Percentiles rank a stretch among this genome's conserved stretches.
Conservation (phyloP, 768 basidiomycete genomes). For the Lactarius quietus region DNA sequence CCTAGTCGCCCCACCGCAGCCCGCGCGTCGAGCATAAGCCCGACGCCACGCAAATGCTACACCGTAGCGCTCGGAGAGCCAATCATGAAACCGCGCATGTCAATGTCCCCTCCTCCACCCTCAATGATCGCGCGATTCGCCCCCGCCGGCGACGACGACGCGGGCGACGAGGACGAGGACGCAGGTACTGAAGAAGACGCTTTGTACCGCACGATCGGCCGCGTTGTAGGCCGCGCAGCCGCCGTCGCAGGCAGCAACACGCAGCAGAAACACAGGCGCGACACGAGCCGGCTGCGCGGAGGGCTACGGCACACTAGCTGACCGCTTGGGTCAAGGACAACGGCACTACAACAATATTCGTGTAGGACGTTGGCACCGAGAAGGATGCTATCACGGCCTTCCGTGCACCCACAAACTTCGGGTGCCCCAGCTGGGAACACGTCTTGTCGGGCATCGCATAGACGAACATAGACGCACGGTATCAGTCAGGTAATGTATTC, state of each 20-base stretch:
- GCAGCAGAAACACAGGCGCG: not conserved
- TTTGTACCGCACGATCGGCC: conserved; percentile 45
- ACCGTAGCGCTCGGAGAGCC: conserved; percentile 82
- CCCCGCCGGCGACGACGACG: conserved; percentile 24
- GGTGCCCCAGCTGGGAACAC: no score
- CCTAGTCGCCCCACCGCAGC: conserved; percentile 33
- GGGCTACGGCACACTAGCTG: conserved; percentile 15
- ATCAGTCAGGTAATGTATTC: no score
- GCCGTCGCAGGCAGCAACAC: conserved; percentile 7
- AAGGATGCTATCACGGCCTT: no score
- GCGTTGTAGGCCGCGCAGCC: conserved; percentile 52
- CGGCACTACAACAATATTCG: no score
- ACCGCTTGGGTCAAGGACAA: no score
- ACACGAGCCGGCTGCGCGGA: conserved; percentile 34
- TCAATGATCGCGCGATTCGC: no score
- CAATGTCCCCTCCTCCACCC: conserved; percentile 26
- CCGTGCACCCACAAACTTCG: no score
- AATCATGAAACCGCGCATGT: conserved; percentile 40
- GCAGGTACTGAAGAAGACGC: conserved; percentile 34
- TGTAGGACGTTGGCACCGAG: no score
- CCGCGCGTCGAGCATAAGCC: conserved; percentile 60
- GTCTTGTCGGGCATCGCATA: no score
- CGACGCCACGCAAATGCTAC: conserved; percentile 70
- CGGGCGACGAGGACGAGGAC: not conserved
- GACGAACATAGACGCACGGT: no score